A percentile compares a stretch with the other conserved stretches of the same genome.
Evolutionary conservation across 805 yeast species (phyloP).

Genomic region (Starmerella bombicola): DNA sequence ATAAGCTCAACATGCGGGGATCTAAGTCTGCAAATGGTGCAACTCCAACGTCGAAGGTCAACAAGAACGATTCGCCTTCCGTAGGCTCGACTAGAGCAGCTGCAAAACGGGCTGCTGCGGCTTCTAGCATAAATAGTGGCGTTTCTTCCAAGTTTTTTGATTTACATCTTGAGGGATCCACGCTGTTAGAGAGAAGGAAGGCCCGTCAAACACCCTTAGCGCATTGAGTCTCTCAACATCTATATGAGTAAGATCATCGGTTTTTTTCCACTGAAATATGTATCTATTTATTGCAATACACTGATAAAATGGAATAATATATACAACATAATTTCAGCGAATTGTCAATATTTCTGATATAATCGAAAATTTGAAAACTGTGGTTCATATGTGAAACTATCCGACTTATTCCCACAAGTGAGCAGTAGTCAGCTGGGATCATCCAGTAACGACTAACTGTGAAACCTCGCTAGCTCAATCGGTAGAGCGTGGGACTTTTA

Average conservation of each 20-base stretch:
- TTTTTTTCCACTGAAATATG: too few species aligned
- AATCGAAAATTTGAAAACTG: too few species aligned
- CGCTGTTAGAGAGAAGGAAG: slow-evolving; percentile 40
- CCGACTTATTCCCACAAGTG: too few species aligned
- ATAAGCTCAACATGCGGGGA: slow-evolving; percentile 7
- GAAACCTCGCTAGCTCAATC: slow-evolving; percentile 25
- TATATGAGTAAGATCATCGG: too few species aligned
- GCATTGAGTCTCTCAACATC: background rate
- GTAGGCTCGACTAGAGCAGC: slow-evolving; percentile 17
- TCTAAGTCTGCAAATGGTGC: background rate
- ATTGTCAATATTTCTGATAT: too few species aligned
- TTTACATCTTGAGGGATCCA: slow-evolving; percentile 51
- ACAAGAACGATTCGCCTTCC: slow-evolving; percentile 3
- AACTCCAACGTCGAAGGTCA: background rate
- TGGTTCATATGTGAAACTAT: too few species aligned
- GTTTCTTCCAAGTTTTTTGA: slow-evolving; percentile 34
- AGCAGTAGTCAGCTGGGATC: background rate
- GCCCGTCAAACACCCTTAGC: slow-evolving; percentile 17
- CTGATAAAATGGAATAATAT: too few species aligned
- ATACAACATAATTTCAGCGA: too few species aligned
- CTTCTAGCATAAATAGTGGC: background rate
- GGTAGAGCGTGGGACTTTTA: slow-evolving; percentile 28
- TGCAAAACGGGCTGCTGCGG: slow-evolving; percentile 14
- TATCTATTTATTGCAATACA: too few species aligned
- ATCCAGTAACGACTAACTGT: background rate